A percentile compares a stretch with the other conserved stretches of the same genome.
phyloP scores from a whole-genome alignment of 1,284 basidiomycete species.

The Psilocybe mexicana region DNA sequence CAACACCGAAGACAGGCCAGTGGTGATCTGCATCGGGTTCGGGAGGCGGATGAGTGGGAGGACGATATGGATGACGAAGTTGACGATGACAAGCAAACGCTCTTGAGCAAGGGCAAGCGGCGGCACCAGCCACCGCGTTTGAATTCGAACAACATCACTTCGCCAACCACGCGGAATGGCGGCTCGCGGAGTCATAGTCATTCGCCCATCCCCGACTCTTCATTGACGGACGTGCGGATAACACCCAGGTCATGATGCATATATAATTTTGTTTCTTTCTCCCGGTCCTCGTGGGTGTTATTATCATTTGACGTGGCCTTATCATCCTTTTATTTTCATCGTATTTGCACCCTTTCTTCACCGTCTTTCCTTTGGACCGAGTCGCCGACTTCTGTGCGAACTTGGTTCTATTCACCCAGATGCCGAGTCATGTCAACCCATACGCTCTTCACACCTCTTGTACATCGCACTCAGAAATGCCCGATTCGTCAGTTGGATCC shows the following conservation, averaged over 20 bases:
- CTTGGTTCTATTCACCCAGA: background rate
- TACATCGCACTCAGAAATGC: too few relatives aligned
- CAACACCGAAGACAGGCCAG: constrained; percentile 26
- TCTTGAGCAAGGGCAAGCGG: constrained; percentile 35
- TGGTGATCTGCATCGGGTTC: constrained; percentile 40
- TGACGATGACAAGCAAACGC: constrained; percentile 53
- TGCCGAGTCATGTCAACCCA: background rate
- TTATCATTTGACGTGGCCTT: background rate
- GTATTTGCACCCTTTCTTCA: background rate
- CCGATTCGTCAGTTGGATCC: too few relatives aligned
- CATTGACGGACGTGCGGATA: constrained; percentile 37
- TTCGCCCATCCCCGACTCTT: constrained; percentile 35
- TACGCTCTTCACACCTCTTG: too few relatives aligned
- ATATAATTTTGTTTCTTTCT: background rate
- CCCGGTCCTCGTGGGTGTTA: background rate
- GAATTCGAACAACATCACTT: constrained; percentile 11
- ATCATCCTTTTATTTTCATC: background rate
- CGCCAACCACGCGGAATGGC: constrained; percentile 15
- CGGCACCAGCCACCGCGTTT: constrained; percentile 16
- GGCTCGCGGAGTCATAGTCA: constrained; percentile 39
- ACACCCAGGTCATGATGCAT: constrained; percentile 19
- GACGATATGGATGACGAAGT: constrained; percentile 41
- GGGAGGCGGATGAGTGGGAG: constrained; percentile 49
- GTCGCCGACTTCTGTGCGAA: background rate
- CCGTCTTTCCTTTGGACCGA: background rate